Evolutionary conservation across 2,329 filamentous ascomycete genomes (phyloP), one percentile per base, ranked within the genome.

Genomic region (Stagonosporopsis tanaceti): DNA sequence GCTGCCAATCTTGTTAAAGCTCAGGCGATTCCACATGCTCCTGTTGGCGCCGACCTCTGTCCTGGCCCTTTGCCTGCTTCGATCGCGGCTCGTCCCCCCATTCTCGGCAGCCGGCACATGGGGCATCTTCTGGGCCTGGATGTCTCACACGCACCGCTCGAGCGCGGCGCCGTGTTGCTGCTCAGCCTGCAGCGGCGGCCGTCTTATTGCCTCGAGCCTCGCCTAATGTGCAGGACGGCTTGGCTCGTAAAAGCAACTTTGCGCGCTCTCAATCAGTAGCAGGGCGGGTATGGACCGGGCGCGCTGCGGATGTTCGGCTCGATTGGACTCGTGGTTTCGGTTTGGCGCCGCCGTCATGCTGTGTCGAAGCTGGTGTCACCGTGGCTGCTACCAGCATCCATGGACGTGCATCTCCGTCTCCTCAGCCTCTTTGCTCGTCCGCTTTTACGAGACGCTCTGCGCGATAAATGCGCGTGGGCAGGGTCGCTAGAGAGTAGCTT

Each of bases 1-100:
- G 46, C 67, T 73, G 45, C 76, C 75, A 61, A 78, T 73, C 69
- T 74, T 76, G 61, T 77, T 74, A 41, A 78, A 63, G 50, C 65
- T 73, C 54, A 76, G 66, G 38, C 70, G 72, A 52, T 72, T 71
- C 75, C 70, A 77, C 65, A 74, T 70, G 59, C 69, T 76, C 50
- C 69, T 60, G 56, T 74, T 72, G 59, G 70, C 70, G 53, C 66
- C 61, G 11, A 70, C 71, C 40, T 75, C 73, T 15, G 73, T 73
- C 53, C 69, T 62, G 47, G 72, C 72, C 24, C 72, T 58, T 62
- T 75, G 72, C 56, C 72, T 64, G 61, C 72, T 75, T 39, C 64
- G 58, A 39, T 67, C 68, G 39, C 68, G 63, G 47, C 71, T 71
- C 47, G 66, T 62, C 52, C 70, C 68, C 54, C 61, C 70, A 61